A percentile compares a stretch with the other conserved stretches of the same genome.
Evolutionary conservation across 768 basidiomycete species (phyloP).

Genomic region (Trametes maxima): DNA sequence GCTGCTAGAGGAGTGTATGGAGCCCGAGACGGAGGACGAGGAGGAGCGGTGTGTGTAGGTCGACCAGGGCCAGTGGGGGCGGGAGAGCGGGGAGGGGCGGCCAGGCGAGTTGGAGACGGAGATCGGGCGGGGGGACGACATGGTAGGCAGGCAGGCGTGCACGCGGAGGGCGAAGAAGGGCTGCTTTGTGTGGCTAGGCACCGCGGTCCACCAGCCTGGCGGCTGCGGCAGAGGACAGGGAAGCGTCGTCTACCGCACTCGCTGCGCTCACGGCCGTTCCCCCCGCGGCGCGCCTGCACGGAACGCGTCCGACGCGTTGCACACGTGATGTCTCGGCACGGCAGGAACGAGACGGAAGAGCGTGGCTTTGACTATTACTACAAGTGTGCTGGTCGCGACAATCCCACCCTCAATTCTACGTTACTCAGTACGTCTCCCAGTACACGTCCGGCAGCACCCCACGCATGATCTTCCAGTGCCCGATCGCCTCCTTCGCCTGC

Average conservation of each 20-base stretch:
- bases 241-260: not conserved
- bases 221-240: not conserved
- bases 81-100: slow-evolving; percentile 48
- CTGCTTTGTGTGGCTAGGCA: not conserved
- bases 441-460: slow-evolving; percentile 67
- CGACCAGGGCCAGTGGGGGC: slow-evolving; percentile 64
- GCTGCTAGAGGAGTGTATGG: slow-evolving; percentile 31
- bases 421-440: slow-evolving; percentile 73
- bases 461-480: slow-evolving; percentile 89
- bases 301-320: not conserved
- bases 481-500: slow-evolving; percentile 63
- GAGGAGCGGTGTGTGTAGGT: slow-evolving; percentile 39
- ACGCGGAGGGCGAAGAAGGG: not conserved
- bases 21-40: slow-evolving; percentile 31
- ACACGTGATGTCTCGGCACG: not conserved
- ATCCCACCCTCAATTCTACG: not conserved
- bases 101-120: slow-evolving; percentile 34
- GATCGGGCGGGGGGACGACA: slow-evolving; percentile 16
- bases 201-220: too few relatives aligned
- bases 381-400: not conserved
- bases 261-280: too few relatives aligned
- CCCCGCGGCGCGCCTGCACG: not conserved
- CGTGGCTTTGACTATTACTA: not conserved
- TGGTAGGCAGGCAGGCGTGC: not conserved
- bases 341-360: not conserved